Evolutionary conservation across 345 rosid species (phyloP).

Genomic region (Conringia planisiliqua): DNA sequence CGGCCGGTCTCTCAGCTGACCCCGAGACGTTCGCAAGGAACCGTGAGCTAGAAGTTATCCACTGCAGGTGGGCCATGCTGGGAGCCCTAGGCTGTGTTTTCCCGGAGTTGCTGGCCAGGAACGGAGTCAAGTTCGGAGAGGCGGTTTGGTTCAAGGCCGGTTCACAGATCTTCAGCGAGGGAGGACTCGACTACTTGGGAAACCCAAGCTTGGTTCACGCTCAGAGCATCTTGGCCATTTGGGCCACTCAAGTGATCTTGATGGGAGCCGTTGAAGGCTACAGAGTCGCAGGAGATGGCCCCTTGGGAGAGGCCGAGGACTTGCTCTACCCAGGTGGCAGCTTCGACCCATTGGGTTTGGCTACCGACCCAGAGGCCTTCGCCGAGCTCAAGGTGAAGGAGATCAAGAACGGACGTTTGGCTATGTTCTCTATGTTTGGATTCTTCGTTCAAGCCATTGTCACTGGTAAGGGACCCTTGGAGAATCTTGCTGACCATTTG

Average conservation of each 20-base stretch:
- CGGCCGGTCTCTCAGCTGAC: slow-evolving; percentile 51
- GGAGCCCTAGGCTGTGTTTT: slow-evolving; percentile 54
- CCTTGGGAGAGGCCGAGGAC: slow-evolving; percentile 48
- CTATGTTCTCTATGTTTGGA: slow-evolving; percentile 88
- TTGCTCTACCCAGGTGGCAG: slow-evolving; percentile 50
- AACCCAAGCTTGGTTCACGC: slow-evolving; percentile 84
- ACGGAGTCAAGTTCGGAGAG: slow-evolving; percentile 78
- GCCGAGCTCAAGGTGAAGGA: slow-evolving; percentile 83
- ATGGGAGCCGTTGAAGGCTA: slow-evolving; percentile 89
- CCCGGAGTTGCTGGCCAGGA: slow-evolving; percentile 55
- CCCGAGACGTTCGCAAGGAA: slow-evolving; percentile 57
- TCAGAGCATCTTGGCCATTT: slow-evolving; percentile 77
- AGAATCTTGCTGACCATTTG: slow-evolving; percentile 80
- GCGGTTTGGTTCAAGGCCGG: slow-evolving; percentile 93
- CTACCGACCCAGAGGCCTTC: slow-evolving; percentile 82
- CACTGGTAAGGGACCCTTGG: slow-evolving; percentile 74
- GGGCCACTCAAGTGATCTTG: slow-evolving; percentile 74
- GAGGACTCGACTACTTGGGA: slow-evolving; percentile 80
- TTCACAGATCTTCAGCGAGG: slow-evolving; percentile 75
- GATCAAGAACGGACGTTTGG: slow-evolving; percentile 74
- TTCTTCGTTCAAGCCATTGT: slow-evolving; percentile 87
- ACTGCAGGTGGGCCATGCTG: slow-evolving; percentile 51
- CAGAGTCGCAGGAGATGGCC: slow-evolving; percentile 58
- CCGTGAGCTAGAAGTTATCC: slow-evolving; percentile 54
- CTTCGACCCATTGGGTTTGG: slow-evolving; percentile 51